Base-by-base conservation (phyloP, 2,329 filamentous ascomycete species). In the Neofusicoccum ribis region DNA sequence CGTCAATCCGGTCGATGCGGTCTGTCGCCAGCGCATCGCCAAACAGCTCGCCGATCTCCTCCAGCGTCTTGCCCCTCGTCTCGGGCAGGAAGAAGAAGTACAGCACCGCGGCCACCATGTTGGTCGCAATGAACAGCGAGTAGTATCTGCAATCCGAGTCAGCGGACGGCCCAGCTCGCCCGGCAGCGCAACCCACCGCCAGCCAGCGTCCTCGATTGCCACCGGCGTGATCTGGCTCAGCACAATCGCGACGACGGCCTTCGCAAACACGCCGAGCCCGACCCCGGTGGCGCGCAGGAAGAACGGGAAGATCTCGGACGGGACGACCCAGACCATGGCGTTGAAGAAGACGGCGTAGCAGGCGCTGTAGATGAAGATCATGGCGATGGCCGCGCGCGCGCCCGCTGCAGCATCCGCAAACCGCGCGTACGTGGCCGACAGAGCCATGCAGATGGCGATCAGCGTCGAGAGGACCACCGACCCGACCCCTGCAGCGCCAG, bases 251-350 rank as follows among this genome's bases (percentile, higher is more conserved):
- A 23, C 49, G 17, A 51, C 49, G 39, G 67, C 70, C 31, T 54
- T 67, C 43, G 71, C 74, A 66, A 74, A 73, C 4, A 68, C 69
- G 9, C 65, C 68, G 41, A 67, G 69, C 54, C 50, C 67, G 63
- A 64, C 49, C 11, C 69, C 67, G 59, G 70, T 63, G 56, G 70
- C 71, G 14, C 73, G 49, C 4, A 64, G 31, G 63, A 74, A 72
- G 2, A 74, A 76, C 5, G 74, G 75, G 69, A 72, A 76, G 23
- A 77, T 75, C 62, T 77, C 75, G 12, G 69, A 73, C 5, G 69
- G 69, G 47, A 77, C 77, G 12, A 74, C 72, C 43, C 75, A 76
- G 1, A 68, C 56, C 9, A 70, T 72, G 3, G 66, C 67, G 6
- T 69, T 70, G 52, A 68, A 75, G 54, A 70, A 71, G 14, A 51